These are phyloP conservation scores for Coelastrella sp. DNA, from an alignment of 139 green algal species.

Conservation along the genomic window DNA sequence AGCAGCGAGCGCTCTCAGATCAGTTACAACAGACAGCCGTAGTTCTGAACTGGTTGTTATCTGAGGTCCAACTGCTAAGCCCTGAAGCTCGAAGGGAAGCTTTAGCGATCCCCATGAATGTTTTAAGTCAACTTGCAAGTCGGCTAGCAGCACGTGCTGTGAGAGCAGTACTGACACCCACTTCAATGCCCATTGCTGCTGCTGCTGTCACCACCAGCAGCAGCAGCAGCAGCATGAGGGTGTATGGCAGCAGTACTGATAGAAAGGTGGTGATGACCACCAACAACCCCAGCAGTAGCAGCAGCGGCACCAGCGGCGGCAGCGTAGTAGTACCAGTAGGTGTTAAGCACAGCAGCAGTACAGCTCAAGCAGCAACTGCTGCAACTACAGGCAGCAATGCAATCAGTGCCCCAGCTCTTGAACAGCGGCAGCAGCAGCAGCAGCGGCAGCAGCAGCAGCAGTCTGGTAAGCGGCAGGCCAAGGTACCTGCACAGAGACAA, in stretches of 20 bases:
- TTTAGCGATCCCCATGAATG: slow-evolving; percentile 51
- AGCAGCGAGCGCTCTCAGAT: neutral
- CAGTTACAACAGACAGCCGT: slow-evolving; percentile 41
- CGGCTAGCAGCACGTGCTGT: slow-evolving; percentile 54
- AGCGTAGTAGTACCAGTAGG: too few species aligned
- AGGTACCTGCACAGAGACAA: slow-evolving; percentile 2
- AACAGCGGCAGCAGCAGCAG: neutral
- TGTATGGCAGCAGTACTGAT: neutral
- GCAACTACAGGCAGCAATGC: neutral
- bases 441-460: slow-evolving; percentile 5
- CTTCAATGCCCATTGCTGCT: too few species aligned
- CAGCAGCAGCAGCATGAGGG: neutral
- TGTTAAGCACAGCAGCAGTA: neutral
- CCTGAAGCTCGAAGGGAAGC: slow-evolving; percentile 54
- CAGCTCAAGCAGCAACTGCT: neutral
- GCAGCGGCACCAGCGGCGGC: too few species aligned
- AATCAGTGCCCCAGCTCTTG: neutral
- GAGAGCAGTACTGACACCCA: slow-evolving; percentile 21
- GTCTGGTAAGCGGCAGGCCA: neutral
- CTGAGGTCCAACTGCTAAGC: slow-evolving; percentile 53
- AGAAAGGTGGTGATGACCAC: too few species aligned
- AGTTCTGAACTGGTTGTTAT: slow-evolving; percentile 61
- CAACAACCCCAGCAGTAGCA: slow-evolving; percentile 20
- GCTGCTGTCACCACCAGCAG: neutral
- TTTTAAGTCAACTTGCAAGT: slow-evolving; percentile 53